Evolutionary conservation across 352 stramenopile genomes (phyloP).

Genomic region (Phytophthora fragariae): DNA sequence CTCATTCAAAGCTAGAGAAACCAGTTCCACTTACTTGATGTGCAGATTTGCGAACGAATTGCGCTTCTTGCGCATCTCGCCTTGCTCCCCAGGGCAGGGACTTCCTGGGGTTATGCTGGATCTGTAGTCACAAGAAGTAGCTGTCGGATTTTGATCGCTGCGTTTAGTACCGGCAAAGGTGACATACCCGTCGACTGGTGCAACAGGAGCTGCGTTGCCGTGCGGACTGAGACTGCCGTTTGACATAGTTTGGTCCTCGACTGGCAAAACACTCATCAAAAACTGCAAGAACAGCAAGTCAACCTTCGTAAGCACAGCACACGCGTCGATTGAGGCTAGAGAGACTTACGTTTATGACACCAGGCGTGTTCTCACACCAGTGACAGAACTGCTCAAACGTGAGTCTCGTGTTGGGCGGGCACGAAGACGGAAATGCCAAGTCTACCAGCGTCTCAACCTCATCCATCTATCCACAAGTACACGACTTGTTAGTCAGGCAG

Average conservation of each 20-base stretch:
- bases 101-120: conserved; percentile 16
- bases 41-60: conserved; percentile 65
- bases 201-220: conserved; percentile 29
- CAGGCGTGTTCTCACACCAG: conserved; percentile 86
- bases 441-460: conserved; percentile 89
- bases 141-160: conserved; percentile 6
- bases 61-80: conserved; percentile 39
- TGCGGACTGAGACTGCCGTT: conserved; percentile 17
- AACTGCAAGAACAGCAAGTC: conserved; percentile 46
- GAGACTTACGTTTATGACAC: conserved; percentile 68
- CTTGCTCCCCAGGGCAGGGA: conserved; percentile 8
- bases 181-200: conserved; percentile 46
- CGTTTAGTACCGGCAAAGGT: not conserved
- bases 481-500: not conserved
- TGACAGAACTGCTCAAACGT: conserved; percentile 89
- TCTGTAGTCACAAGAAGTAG: conserved; percentile 18
- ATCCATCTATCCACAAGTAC: conserved; percentile 48
- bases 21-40: conserved; percentile 46
- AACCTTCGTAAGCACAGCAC: not conserved
- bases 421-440: conserved; percentile 62
- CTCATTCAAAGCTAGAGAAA: not conserved
- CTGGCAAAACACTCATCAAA: conserved; percentile 79
- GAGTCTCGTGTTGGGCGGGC: conserved; percentile 61
- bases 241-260: conserved; percentile 52
- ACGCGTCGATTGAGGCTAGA: not conserved